Base-by-base conservation (phyloP, 441 rosid species). In the Heliophila coronopifolia region DNA sequence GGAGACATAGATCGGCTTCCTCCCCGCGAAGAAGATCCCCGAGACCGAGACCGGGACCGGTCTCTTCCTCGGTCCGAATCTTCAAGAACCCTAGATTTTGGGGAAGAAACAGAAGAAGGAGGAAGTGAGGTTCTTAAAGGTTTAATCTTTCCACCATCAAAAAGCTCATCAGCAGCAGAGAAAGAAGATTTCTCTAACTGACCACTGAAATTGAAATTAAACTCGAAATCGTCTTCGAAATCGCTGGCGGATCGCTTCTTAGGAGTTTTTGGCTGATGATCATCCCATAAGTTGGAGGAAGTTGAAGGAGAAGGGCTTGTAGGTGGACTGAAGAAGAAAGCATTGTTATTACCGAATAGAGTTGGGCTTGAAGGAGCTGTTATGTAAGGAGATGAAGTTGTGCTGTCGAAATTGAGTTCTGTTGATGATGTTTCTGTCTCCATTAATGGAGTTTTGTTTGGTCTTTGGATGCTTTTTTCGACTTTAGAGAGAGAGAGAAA, bases 361-460 rank as follows among this genome's bases (percentile, higher is more conserved):
- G 79, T 87, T 11, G 95, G 97, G 31, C 91, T 85, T 9, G 95
- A 79, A 44, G 97, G 97, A 58, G 97, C 97, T 10, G 97, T 85
- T 45, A 78, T 77, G 77, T 76, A 89, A 0, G 97, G 97, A 37
- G 97, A 81, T 8, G 97, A 89, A 25, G 84, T 73, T 6, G 76
- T 37, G 63, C 94, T 85, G 53, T 84, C 63, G 74, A 84, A 82
- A 31, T 82, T 89, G 53, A 59, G 7, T 2, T 75, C 55, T 7
- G 81, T 75, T 26, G 67, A 45, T 62, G 42, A 39, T 9, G 78
- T 72, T 43, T 83, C 82, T 65, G 58, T 61, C 34, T 77, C 86
- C 87, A 78, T 73, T 46, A 53, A 39, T 32, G 55, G 65, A n/a
- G n/a, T n/a, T n/a, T n/a, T n/a, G 1, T 18, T 49, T 40, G 25